Evolutionary conservation across 129 eudicot species (phyloP), one percentile per base, ranked within the genome.

Genomic region (Centella asiatica): DNA sequence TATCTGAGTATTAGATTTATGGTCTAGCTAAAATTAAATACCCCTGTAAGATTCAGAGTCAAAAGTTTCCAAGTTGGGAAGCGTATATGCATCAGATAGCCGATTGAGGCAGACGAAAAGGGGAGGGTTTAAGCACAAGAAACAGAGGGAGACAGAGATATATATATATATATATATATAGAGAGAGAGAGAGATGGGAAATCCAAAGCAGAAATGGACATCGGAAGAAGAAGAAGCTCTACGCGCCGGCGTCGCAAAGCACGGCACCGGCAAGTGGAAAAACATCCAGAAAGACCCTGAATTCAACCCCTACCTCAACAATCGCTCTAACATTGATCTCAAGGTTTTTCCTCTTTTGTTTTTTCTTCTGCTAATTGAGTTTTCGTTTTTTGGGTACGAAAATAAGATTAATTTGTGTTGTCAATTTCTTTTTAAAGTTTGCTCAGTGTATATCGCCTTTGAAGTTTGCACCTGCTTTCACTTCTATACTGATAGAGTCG

Each of bases 201-300:
- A 78, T 66, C 97, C 95, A 15, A 90, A 90, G 83, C 95, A 81
- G 64, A 90, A 83, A 67, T 86, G 97, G 97, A 90, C 94, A 19
- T 25, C 85, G 36, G 95, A 84, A 48, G 97, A 90, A 61, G 97
- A 90, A 73, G 94, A 86, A 67, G 97, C 97, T 0, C 79, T 90
- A 9, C 85, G 89, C 14, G 95, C 94, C 36, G 97, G 97, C 25
- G 69, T 90, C 7, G 85, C 81, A 25, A 90, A 90, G 66, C 85
- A 90, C 82, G 97, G 97, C 60, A 73, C 94, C 64, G 97, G 97
- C 0, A 86, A 90, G 74, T 90, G 97, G 97, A 86, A 81, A 70
- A 81, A 76, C 73, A 90, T 90, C 25, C 95, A 83, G 66, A 77
- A 73, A 50, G 97, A 90, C 75, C 95, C 93, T 2, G 80, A 83